These are phyloP conservation scores for Thecaphora thlaspeos DNA, from an alignment of 1,284 basidiomycete genomes.

Conservation along the genomic window DNA sequence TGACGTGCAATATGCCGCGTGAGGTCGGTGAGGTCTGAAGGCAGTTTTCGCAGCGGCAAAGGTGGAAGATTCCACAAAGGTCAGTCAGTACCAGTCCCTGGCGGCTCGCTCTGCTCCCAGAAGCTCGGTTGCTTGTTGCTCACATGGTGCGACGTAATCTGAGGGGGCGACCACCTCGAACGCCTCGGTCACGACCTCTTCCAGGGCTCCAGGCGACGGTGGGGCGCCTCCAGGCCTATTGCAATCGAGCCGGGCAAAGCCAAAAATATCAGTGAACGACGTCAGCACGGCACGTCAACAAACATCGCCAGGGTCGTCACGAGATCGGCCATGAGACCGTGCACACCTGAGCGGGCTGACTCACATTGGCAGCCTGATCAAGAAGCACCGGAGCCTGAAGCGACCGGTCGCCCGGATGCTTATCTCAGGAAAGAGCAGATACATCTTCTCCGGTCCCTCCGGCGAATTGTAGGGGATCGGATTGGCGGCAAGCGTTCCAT, in stretches of 20 bases:
- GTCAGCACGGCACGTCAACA: no score
- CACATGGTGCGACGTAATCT: conserved; percentile 22
- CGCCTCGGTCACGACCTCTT: conserved; percentile 14
- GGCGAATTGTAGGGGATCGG: conserved; percentile 15
- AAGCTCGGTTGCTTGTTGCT: no score
- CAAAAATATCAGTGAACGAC: no score
- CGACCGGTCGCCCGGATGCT: conserved; percentile 31
- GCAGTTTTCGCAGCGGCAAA: no score
- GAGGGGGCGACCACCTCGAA: conserved; percentile 28
- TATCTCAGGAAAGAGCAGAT: conserved; percentile 46
- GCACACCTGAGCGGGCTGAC: no score
- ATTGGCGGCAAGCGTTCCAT: conserved; percentile 34
- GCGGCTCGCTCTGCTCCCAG: no score
- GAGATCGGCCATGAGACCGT: no score
- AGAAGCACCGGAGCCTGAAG: conserved; percentile 25
- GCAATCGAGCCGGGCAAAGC: no score
- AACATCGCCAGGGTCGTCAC: no score
- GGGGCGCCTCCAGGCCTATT: conserved; percentile 8
- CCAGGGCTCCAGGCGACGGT: conserved; percentile 6
- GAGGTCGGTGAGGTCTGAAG: conserved; percentile 36
- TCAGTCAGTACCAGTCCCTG: no score
- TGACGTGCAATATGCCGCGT: conserved; percentile 41
- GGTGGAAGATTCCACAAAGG: no score
- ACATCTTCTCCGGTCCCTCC: conserved; percentile 4
- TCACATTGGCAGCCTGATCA: conserved; percentile 35